Evolutionary conservation across 163 green algal genomes (phyloP).

Genomic region (Chlorella variabilis): DNA sequence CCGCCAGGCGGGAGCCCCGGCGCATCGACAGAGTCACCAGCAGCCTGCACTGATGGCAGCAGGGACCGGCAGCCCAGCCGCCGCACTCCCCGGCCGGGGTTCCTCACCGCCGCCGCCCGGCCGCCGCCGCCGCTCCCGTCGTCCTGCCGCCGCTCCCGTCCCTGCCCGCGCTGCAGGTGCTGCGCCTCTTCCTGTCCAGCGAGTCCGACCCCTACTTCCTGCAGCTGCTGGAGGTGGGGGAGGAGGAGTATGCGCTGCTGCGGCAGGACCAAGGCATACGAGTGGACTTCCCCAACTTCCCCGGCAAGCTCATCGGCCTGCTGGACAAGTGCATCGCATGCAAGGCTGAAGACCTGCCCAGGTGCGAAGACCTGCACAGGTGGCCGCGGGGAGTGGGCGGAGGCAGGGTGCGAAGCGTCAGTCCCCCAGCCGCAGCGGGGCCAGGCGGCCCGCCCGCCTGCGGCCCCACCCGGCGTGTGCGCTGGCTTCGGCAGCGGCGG

Average conservation of each 20-base stretch:
- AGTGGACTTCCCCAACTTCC: slow-evolving; percentile 92
- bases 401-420: too few relatives aligned
- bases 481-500: too few relatives aligned
- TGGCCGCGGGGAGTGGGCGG: neutral
- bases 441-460: too few relatives aligned
- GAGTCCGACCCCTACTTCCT: slow-evolving; percentile 84
- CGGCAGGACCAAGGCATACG: slow-evolving; percentile 89
- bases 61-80: too few relatives aligned
- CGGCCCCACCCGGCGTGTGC: too few relatives aligned
- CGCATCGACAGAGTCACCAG: too few relatives aligned
- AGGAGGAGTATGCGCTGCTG: slow-evolving; percentile 89
- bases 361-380: too few relatives aligned
- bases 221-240: slow-evolving; percentile 86
- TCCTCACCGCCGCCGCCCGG: neutral
- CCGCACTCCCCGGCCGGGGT: too few relatives aligned
- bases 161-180: slow-evolving; percentile 58
- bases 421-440: too few relatives aligned
- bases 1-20: too few relatives aligned
- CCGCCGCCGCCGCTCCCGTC: neutral
- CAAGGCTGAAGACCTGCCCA: slow-evolving; percentile 59
- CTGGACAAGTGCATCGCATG: slow-evolving; percentile 78
- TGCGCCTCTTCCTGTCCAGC: slow-evolving; percentile 77
- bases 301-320: slow-evolving; percentile 85
- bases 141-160: too few relatives aligned
- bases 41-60: too few relatives aligned